These are phyloP conservation scores for Aspergillus neoniger DNA, from an alignment of 2,329 filamentous ascomycete species.

Conservation along the genomic window DNA sequence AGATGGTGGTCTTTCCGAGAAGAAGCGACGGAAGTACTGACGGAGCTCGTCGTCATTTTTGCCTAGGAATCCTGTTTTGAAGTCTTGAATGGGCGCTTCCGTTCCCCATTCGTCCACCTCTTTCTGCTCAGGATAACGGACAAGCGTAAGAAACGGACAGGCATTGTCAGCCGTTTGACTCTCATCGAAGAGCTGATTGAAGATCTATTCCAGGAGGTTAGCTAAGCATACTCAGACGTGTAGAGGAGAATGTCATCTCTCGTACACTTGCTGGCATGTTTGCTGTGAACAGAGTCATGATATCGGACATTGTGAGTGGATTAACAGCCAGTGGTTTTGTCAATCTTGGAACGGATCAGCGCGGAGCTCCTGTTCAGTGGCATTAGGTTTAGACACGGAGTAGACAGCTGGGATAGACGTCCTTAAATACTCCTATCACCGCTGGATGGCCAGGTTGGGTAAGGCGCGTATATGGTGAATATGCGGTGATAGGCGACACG, in stretches of 20 bases:
- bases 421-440: too few relatives aligned
- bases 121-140: neutral
- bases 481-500: too few relatives aligned
- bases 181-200: neutral
- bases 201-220: neutral
- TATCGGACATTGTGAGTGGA: neutral
- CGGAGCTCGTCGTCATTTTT: neutral
- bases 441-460: too few relatives aligned
- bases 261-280: neutral
- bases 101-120: neutral
- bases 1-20: neutral
- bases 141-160: neutral
- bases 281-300: neutral
- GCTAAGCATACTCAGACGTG: neutral
- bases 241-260: too few relatives aligned
- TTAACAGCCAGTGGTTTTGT: too few relatives aligned
- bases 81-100: neutral
- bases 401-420: too few relatives aligned
- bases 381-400: too few relatives aligned
- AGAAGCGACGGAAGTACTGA: neutral
- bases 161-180: neutral
- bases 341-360: too few relatives aligned
- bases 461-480: too few relatives aligned
- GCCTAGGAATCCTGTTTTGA: neutral
- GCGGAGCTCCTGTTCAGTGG: too few relatives aligned